Evolutionary conservation across 345 rosid genomes (phyloP), one percentile per base, ranked within the genome.

Genomic region (Crucihimalaya himalaica): DNA sequence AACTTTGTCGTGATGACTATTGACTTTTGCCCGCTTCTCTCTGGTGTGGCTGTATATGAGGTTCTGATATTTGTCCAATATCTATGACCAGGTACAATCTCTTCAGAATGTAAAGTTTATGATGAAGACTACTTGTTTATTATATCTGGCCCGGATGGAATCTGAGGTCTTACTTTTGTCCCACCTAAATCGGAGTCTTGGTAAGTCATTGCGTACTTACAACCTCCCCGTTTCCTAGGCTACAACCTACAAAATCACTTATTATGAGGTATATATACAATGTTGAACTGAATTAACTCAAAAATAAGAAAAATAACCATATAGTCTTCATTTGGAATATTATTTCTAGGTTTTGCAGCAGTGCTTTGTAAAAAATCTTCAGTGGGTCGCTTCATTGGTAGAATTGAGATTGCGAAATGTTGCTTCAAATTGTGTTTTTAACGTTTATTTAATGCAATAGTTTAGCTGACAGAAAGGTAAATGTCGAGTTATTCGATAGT

Each of bases 61-160:
- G 56, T 50, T 39, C 45, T 59, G 62, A 67, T 59, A 40, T 14
- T 20, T 75, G 5, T 68, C 5, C 9, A 18, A 60, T 39, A 29
- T 67, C 43, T 67, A 1, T 75, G 62, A 19, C 46, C 54, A 58
- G 73, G 79, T 60, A 74, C 57, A 14, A 35, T 46, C 14, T 56
- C 43, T 66, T 35, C 32, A 46, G 40, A 53, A 56, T 56, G 59
- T 56, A 16, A 48, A 65, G 59, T 21, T 35, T 34, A 43, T 55
- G 52, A 16, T 42, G 13, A 68, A 68, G 63, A 50, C 23, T 12
- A 45, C 46, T 63, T 32, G 12, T 54, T 4, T 25, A 16, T 16
- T 4, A 19, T 42, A 40, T 55, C 15, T 39, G 53, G 40, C 4
- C 46, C 25, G 19, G 68, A 67, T 50, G 46, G 62, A 37, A 74